Evolutionary conservation across 2,329 filamentous ascomycete genomes (phyloP).

Genomic region (Fusarium poae): DNA sequence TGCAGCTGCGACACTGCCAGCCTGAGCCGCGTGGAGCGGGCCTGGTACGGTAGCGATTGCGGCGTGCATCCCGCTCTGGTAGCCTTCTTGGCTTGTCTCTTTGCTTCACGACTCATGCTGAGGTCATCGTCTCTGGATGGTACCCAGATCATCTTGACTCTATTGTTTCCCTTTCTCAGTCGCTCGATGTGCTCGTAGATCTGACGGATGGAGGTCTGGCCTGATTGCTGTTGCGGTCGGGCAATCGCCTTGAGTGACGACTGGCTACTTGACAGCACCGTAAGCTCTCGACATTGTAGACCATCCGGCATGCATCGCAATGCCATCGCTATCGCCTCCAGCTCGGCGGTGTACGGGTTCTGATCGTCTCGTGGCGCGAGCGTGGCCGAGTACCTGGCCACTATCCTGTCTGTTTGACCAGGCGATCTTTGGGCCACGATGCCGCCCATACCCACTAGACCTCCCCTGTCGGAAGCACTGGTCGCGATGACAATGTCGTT

Average conservation of each 20-base stretch:
- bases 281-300: conserved; percentile 15
- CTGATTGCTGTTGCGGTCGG: conserved; percentile 27
- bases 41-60: conserved; percentile 5
- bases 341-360: conserved; percentile 35
- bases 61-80: background rate
- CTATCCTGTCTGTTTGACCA: background rate
- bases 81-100: conserved; percentile 7
- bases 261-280: conserved; percentile 21
- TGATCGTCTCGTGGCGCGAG: conserved; percentile 30
- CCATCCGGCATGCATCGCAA: conserved; percentile 24
- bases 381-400: conserved; percentile 27
- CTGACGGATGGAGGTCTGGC: conserved; percentile 21
- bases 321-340: conserved; percentile 15
- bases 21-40: background rate
- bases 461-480: background rate
- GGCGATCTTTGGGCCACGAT: conserved; percentile 3
- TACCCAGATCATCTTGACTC: conserved; percentile 17
- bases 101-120: background rate
- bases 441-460: background rate
- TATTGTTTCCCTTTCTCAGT: conserved; percentile 6
- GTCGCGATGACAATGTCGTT: background rate
- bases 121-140: background rate
- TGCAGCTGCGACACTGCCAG: background rate
- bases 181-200: conserved; percentile 17
- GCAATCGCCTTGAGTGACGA: conserved; percentile 27